Percentiles rank a stretch among this genome's conserved stretches.
Conservation (phyloP, 768 basidiomycete species). For the Boletus pseudo-olivaceus region DNA sequence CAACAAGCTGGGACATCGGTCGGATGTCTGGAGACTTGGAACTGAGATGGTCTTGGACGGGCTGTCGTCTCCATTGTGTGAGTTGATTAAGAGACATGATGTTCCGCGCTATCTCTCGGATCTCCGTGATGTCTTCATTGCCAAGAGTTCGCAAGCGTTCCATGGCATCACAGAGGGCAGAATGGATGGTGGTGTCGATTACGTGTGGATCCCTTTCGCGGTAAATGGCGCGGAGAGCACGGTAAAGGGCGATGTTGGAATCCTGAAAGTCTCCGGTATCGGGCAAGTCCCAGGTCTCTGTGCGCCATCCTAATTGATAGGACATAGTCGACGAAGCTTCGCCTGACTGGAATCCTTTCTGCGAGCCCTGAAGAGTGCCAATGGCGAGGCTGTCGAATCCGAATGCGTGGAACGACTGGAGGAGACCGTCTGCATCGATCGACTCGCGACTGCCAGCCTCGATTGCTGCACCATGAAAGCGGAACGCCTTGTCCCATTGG, state of each 20-base stretch:
- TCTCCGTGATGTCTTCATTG: conserved; percentile 76
- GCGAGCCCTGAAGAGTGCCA: conserved; percentile 49
- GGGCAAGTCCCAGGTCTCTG: conserved; percentile 93
- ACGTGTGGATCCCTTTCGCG: conserved; percentile 60
- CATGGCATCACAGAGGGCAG: conserved; percentile 58
- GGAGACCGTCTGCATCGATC: conserved; percentile 57
- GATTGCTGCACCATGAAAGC: conserved; percentile 80
- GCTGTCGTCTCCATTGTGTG: conserved; percentile 51
- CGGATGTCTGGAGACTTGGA: conserved; percentile 32
- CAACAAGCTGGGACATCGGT: conserved; percentile 42
- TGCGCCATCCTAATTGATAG: conserved; percentile 90
- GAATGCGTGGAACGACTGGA: conserved; percentile 81
- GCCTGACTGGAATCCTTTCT: conserved; percentile 29
- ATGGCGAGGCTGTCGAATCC: conserved; percentile 90
- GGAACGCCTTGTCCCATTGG: conserved; percentile 89
- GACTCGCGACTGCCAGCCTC: conserved; percentile 52
- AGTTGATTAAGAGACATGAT: conserved; percentile 83
- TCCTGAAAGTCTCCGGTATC: conserved; percentile 44
- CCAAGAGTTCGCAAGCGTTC: conserved; percentile 60
- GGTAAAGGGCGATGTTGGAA: conserved; percentile 65
- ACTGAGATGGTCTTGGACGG: conserved; percentile 26
- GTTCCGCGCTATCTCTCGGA: conserved; percentile 62
- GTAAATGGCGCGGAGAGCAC: conserved; percentile 76
- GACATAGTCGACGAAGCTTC: conserved; percentile 46
- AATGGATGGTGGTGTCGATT: conserved; percentile 49